A percentile compares a stretch with the other conserved stretches of the same genome.
Evolutionary conservation across 2,329 filamentous ascomycete genomes (phyloP).

Genomic region (Fusarium miscanthi): DNA sequence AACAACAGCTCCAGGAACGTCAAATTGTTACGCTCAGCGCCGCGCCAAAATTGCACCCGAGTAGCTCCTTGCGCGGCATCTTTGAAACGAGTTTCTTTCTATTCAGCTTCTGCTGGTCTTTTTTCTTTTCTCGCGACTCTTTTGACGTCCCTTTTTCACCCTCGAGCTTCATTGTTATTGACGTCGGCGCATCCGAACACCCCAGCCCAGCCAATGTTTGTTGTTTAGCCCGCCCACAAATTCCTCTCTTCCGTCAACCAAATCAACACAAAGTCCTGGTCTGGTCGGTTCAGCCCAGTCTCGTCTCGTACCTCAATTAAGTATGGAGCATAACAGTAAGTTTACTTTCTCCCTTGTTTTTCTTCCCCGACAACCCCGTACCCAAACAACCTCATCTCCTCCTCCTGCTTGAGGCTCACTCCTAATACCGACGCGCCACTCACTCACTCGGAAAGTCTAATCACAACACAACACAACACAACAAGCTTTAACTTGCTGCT

Average conservation of each 20-base stretch:
- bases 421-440: not conserved
- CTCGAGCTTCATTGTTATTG: conserved; percentile 42
- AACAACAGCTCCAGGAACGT: conserved; percentile 50
- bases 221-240: conserved; percentile 49
- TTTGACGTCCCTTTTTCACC: conserved; percentile 14
- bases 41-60: conserved; percentile 41
- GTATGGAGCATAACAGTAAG: conserved; percentile 53
- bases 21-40: conserved; percentile 45
- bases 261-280: conserved; percentile 44
- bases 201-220: conserved; percentile 54
- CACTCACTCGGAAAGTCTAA: not conserved
- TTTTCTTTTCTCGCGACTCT: conserved; percentile 31
- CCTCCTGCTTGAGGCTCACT: not conserved
- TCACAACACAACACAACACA: conserved; percentile 11
- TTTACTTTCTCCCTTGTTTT: conserved; percentile 42
- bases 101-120: conserved; percentile 6
- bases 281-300: not conserved
- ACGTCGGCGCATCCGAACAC: conserved; percentile 45
- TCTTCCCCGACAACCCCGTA: conserved; percentile 16
- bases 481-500: not conserved
- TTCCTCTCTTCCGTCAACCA: conserved; percentile 40
- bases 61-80: conserved; percentile 26
- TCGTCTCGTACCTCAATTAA: conserved; percentile 31
- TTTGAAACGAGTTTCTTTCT: conserved; percentile 17
- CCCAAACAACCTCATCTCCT: conserved; percentile 17